phyloP scores from a whole-genome alignment of 2,329 filamentous ascomycete genomes.

The Botryotinia calthae region DNA sequence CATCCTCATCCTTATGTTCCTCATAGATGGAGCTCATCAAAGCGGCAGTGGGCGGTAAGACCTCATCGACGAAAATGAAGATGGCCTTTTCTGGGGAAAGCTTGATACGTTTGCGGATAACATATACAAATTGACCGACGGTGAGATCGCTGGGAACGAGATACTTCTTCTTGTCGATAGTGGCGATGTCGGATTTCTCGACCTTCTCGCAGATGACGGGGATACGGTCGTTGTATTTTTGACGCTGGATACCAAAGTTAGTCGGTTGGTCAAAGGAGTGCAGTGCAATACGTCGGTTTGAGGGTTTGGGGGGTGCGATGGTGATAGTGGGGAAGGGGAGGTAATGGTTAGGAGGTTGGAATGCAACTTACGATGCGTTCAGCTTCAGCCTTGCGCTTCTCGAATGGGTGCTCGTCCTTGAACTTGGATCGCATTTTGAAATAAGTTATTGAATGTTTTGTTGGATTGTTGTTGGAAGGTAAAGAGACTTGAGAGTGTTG shows the following conservation, averaged over 20 bases:
- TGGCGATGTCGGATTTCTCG: conserved; percentile 98
- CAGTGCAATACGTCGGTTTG: conserved; percentile 18
- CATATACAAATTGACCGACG: conserved; percentile 99
- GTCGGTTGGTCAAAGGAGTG: background rate
- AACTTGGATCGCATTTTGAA: conserved; percentile 95
- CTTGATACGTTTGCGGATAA: conserved; percentile 99
- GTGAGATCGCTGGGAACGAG: conserved; percentile 96
- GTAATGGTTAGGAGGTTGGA: conserved; percentile 16
- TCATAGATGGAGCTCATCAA: conserved; percentile 99
- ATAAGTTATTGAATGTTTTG: conserved; percentile 37
- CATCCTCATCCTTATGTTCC: conserved; percentile 86
- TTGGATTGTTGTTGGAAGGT: background rate
- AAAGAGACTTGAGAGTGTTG: background rate
- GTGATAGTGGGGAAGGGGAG: conserved; percentile 15
- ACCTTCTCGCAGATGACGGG: conserved; percentile 99
- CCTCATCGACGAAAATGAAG: conserved; percentile 99
- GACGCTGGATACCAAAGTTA: conserved; percentile 50
- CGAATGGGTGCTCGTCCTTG: conserved; percentile 99
- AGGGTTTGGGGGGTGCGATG: conserved; percentile 20
- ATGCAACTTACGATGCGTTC: conserved; percentile 59
- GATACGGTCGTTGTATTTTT: conserved; percentile 98
- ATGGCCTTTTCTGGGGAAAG: conserved; percentile 99
- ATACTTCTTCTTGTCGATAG: conserved; percentile 99
- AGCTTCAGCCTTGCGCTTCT: conserved; percentile 99
- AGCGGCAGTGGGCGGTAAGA: conserved; percentile 91